A percentile compares a stretch with the other conserved stretches of the same genome.
Evolutionary conservation across 768 basidiomycete genomes (phyloP).

Genomic region (Albatrellus ellisii): DNA sequence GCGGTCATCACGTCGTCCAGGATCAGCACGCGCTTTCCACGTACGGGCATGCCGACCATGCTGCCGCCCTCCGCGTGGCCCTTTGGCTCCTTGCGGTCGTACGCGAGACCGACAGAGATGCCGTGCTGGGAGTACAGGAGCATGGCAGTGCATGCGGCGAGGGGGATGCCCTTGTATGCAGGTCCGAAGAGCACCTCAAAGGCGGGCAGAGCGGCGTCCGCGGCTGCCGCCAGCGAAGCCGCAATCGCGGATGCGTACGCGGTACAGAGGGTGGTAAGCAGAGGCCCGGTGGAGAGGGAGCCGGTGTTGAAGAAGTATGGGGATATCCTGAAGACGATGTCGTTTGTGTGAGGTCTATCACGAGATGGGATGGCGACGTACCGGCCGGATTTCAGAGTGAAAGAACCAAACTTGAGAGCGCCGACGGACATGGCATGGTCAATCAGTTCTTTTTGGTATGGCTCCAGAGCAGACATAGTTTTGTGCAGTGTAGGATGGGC

Average conservation of each 20-base stretch:
- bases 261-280: conserved; percentile 61
- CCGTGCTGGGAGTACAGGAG: conserved; percentile 54
- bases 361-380: conserved; percentile 24
- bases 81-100: conserved; percentile 92
- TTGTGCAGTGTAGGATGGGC: no score
- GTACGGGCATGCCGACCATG: conserved; percentile 77
- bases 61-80: conserved; percentile 93
- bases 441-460: conserved; percentile 55
- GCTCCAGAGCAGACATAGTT: no score
- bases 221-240: conserved; percentile 28
- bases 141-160: conserved; percentile 77
- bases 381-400: conserved; percentile 93
- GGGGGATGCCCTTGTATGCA: conserved; percentile 94
- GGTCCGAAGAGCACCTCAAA: conserved; percentile 92
- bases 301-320: conserved; percentile 99
- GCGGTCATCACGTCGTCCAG: conserved; percentile 96
- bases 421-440: conserved; percentile 51
- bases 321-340: conserved; percentile 41
- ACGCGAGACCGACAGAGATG: conserved; percentile 68
- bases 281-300: conserved; percentile 69
- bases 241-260: conserved; percentile 80
- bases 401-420: conserved; percentile 82
- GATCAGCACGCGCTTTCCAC: conserved; percentile 72
- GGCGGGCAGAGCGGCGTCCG: conserved; percentile 18
- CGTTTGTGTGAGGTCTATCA: conserved; percentile 4